Evolutionary conservation across 352 stramenopile genomes (phyloP).

Genomic region (Phytophthora tubulina): DNA sequence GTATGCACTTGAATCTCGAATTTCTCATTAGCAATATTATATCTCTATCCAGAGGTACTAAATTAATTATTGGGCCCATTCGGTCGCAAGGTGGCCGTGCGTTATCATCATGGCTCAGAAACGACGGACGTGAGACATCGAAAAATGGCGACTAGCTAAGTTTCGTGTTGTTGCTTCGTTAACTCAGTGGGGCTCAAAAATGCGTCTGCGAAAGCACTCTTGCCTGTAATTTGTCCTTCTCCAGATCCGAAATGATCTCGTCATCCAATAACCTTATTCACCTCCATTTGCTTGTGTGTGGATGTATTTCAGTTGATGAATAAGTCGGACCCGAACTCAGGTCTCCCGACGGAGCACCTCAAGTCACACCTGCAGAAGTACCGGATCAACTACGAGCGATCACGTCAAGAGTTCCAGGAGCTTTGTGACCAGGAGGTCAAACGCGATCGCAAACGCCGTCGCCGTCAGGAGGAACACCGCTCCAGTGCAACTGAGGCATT

Average conservation of each 20-base stretch:
- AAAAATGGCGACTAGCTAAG: slow-evolving; percentile 1
- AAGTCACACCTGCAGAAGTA: slow-evolving; percentile 91
- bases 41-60: too few relatives aligned
- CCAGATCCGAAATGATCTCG: slow-evolving; percentile 6
- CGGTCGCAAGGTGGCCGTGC: too few relatives aligned
- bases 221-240: slow-evolving; percentile 48
- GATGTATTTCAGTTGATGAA: slow-evolving; percentile 63
- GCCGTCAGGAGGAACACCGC: slow-evolving; percentile 30
- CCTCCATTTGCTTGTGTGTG: background rate
- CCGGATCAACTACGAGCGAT: slow-evolving; percentile 81
- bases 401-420: slow-evolving; percentile 76
- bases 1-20: slow-evolving; percentile 30
- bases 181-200: slow-evolving; percentile 81
- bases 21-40: background rate
- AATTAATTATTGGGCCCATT: too few relatives aligned
- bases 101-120: slow-evolving; percentile 2
- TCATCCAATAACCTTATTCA: background rate
- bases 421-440: slow-evolving; percentile 74
- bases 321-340: slow-evolving; percentile 43
- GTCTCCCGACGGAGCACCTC: slow-evolving; percentile 82
- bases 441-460: slow-evolving; percentile 51
- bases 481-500: slow-evolving; percentile 39
- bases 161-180: slow-evolving; percentile 10
- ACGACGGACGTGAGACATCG: background rate
- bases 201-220: slow-evolving; percentile 74